phyloP scores from a whole-genome alignment of 192 early-diverging fungal genomes.

The Rhizoclosmatium globosum region DNA sequence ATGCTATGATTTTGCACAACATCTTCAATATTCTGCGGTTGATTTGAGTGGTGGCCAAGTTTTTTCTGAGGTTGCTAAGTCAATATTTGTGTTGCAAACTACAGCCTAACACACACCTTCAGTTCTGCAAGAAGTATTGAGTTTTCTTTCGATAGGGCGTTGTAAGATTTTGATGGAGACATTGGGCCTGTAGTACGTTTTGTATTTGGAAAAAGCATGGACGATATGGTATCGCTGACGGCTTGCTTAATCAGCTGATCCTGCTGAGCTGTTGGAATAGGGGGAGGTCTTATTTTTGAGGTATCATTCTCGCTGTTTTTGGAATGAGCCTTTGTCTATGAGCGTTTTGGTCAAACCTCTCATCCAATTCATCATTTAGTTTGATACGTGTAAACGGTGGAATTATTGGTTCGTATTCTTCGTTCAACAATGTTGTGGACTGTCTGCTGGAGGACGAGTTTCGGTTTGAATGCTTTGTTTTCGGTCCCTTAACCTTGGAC shows the following conservation, averaged over 20 bases:
- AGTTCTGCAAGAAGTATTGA: background rate
- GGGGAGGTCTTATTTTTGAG: background rate
- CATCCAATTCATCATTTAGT: background rate
- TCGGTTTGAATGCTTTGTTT: too few species aligned
- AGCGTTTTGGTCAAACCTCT: background rate
- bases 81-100: too few species aligned
- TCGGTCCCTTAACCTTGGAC: background rate
- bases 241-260: constrained; percentile 8
- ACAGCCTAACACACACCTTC: background rate
- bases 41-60: background rate
- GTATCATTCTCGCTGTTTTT: too few species aligned
- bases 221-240: constrained; percentile 12
- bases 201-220: constrained; percentile 25
- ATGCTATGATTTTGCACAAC: background rate
- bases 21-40: background rate
- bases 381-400: too few species aligned
- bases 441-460: background rate
- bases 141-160: background rate
- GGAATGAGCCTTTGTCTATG: too few species aligned
- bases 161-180: background rate
- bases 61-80: background rate
- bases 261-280: constrained; percentile 18
- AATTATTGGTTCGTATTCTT: background rate
- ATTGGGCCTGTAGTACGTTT: background rate
- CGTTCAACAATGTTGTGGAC: background rate